Base-by-base conservation (phyloP, 2,329 filamentous ascomycete genomes). In the Talaromyces verruculosus region DNA sequence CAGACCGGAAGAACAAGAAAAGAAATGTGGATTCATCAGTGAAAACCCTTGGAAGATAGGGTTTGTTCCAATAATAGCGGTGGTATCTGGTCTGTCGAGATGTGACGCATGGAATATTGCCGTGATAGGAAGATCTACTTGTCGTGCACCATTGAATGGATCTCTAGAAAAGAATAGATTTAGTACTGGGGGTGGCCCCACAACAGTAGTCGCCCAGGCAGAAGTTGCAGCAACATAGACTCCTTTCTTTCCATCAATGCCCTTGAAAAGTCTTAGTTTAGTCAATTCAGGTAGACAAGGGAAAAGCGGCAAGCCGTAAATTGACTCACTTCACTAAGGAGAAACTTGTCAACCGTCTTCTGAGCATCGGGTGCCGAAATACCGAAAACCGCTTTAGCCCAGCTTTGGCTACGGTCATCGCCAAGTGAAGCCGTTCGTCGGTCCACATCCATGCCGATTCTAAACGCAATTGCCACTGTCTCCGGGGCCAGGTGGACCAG, bases 381-480 rank as follows among this genome's bases (percentile, higher is more conserved):
- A 17, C 60, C 60, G 49, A 53, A 53, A 19, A 62, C 60, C 22
- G 60, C 60, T 39, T 47, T 62, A 22, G 60, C 60, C 60, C 60
- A 62, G n/a, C 60, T 62, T 45, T 62, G 45, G 30, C 39, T 51
- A 25, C 60, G 60, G 41, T 62, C 60, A 39, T 62, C 45, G 37
- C 49, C 33, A 33, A 62, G 49, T 41, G 37, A 47, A 62, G 45
- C 25, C 13, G 60, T 62, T 62, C 60, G 43, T 30, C 33, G 28
- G 33, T 62, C 60, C 3, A 62, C 60, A 62, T 62, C 60, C 22
- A 62, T 41, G 45, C 60, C 60, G 35, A 51, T 51, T 15, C 60
- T 41, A 30, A 51, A 47, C 30, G 60, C 60, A 51, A 33, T 62
- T 15, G 60, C 60, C 30, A 62, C 45, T n/a, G 49, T 53, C 30